Evolutionary conservation across 108 stramenopile genomes (phyloP), one percentile per base, ranked within the genome.

Genomic region (Fistulifera pelliculosa): DNA sequence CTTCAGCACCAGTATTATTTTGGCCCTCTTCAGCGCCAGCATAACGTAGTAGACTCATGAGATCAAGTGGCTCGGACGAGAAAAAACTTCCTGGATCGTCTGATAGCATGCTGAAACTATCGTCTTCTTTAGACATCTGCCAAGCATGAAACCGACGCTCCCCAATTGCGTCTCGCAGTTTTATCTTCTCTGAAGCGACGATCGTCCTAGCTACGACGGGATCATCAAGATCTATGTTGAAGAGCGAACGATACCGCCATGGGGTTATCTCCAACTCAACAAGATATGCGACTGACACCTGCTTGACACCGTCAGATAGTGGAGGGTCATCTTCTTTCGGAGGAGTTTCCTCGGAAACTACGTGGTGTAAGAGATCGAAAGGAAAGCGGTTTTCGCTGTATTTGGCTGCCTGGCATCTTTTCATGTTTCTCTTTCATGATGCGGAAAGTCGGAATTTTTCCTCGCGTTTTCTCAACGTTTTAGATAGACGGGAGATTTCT

Each of bases 131-230:
- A 0, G 79, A 69, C 24, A 74, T 47, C 58, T 85, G 76, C 86
- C 86, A 92, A 7, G 62, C 73, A 8, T 79, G 72, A 39, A 62
- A 85, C 35, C 73, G 53, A n/a, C 81, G 68, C 40, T 92, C 90
- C 16, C 90, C 90, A 43, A 92, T 81, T 6, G 90, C 90, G 44
- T 85, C 84, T 41, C 76, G 54, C 15, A 92, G 69, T 47, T 77
- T 80, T 1, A 81, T 67, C 47, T 58, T 77, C 41, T 60, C 47
- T 11, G 70, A 19, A 16, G 71, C 44, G 21, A 39, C 22, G 31
- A 62, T 48, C 19, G 50, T 17, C 11, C 26, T 60, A 28, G 28
- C 14, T 3, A 59, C 49, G 13, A 22, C 52, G 4, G 51, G 59
- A 3, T 51, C 39, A 15, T 39, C 61, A 43, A 27, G 2, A 25